Percentiles rank a stretch among this genome's conserved stretches.
Evolutionary conservation across 164 flowering plant genomes (phyloP).

Genomic region (Vitis rotundifolia): DNA sequence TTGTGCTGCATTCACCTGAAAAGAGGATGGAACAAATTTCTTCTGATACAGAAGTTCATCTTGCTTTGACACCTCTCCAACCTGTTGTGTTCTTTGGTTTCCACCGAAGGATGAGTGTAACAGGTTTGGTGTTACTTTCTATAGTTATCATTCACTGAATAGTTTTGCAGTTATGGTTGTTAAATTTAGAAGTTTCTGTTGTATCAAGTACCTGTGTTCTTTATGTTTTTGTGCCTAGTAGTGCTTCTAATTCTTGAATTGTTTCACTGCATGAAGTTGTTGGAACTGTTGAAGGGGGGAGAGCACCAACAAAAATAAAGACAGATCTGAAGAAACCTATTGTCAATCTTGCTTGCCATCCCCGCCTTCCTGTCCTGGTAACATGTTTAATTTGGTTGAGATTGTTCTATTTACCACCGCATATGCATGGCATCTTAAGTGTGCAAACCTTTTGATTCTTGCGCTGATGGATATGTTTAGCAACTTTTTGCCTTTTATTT

Average conservation of each 20-base stretch:
- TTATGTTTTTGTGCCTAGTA: conserved; percentile 1
- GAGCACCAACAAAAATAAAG: conserved; percentile 95
- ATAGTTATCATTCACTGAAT: background rate
- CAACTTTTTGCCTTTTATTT: conserved; percentile 7
- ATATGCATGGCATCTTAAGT: background rate
- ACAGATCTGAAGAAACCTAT: conserved; percentile 95
- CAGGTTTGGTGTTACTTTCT: conserved; percentile 53
- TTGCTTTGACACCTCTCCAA: conserved; percentile 96
- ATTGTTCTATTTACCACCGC: background rate
- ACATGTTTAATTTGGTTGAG: conserved; percentile 6
- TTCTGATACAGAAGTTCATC: conserved; percentile 90
- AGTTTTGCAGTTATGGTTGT: background rate
- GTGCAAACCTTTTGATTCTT: conserved; percentile 8
- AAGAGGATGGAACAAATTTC: conserved; percentile 82
- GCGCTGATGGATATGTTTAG: background rate
- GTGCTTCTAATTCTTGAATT: conserved; percentile 18
- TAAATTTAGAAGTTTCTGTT: too few relatives aligned
- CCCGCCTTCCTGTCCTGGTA: conserved; percentile 96
- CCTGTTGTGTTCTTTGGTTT: conserved; percentile 98
- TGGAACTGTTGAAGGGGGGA: conserved; percentile 97
- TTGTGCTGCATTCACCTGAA: conserved; percentile 97
- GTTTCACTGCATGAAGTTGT: conserved; percentile 65
- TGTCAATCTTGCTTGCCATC: conserved; percentile 98
- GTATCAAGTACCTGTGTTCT: background rate
- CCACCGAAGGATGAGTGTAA: conserved; percentile 93